Percentiles rank a stretch among this genome's conserved stretches.
Conservation (phyloP, 148 eudicot genomes). For the Nyssa sinensis region DNA sequence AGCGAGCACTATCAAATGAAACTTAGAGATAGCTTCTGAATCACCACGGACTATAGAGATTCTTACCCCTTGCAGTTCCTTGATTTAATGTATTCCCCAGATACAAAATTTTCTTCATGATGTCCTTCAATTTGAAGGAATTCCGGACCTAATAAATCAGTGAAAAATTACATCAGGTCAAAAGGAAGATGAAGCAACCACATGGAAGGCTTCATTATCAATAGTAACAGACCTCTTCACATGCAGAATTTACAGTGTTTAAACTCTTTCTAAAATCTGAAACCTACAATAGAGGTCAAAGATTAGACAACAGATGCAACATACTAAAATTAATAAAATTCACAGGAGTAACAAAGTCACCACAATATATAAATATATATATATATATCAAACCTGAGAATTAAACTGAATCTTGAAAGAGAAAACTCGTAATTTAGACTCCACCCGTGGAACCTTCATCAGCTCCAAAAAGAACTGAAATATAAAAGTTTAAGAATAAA, state of each 20-base stretch:
- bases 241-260: constrained; percentile 75
- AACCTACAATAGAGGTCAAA: constrained; percentile 42
- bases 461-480: constrained; percentile 90
- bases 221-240: constrained; percentile 61
- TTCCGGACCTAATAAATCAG: constrained; percentile 57
- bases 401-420: constrained; percentile 94
- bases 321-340: constrained; percentile 1
- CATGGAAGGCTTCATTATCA: constrained; percentile 17
- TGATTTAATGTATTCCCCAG: constrained; percentile 84
- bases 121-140: constrained; percentile 76
- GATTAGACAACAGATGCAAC: constrained; percentile 16
- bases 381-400: constrained; percentile 58
- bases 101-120: constrained; percentile 70
- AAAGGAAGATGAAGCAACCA: constrained; percentile 15
- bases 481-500: constrained; percentile 3
- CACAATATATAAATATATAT: background rate
- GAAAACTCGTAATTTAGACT: constrained; percentile 87
- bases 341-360: background rate
- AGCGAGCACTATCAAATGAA: background rate
- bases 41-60: constrained; percentile 7
- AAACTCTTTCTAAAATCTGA: constrained; percentile 75
- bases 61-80: constrained; percentile 92
- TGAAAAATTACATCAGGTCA: constrained; percentile 10
- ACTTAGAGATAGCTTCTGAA: constrained; percentile 1
- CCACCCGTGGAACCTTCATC: constrained; percentile 97